A percentile compares a stretch with the other conserved stretches of the same genome.
Evolutionary conservation across 179 eudicot genomes (phyloP).

Genomic region (Actinidia arguta): DNA sequence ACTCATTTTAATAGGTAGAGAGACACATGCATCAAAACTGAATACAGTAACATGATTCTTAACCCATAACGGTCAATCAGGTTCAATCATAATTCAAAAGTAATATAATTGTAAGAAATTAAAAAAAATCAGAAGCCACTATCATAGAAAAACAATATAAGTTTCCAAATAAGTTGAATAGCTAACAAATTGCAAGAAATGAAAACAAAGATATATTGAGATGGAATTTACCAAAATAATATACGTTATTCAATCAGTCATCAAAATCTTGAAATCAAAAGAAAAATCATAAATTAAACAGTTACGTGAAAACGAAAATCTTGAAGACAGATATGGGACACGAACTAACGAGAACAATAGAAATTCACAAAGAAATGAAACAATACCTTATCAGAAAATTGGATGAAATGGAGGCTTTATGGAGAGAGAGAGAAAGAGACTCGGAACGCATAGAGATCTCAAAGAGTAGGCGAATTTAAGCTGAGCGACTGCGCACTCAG

Average conservation of each 20-base stretch:
- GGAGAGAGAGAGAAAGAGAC: neutral
- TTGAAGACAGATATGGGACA: neutral
- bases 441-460: neutral
- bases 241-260: neutral
- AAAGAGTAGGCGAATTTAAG: neutral
- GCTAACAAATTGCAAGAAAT: constrained; percentile 9
- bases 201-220: neutral
- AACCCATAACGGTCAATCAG: neutral
- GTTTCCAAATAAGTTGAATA: neutral
- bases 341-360: neutral
- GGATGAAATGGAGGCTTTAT: neutral
- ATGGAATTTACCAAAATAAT: neutral
- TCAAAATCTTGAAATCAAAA: neutral
- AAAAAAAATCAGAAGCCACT: neutral
- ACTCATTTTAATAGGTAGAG: no score
- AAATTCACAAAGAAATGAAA: neutral
- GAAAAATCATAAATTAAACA: neutral
- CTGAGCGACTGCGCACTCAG: neutral
- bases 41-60: neutral
- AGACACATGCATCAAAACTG: neutral
- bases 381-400: constrained; percentile 11
- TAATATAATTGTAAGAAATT: no score
- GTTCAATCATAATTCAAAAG: neutral
- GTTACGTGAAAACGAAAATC: neutral
- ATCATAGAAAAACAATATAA: neutral